These are phyloP conservation scores for Dianthus caryophyllus DNA, from an alignment of 148 eudicot genomes.

Conservation along the genomic window DNA sequence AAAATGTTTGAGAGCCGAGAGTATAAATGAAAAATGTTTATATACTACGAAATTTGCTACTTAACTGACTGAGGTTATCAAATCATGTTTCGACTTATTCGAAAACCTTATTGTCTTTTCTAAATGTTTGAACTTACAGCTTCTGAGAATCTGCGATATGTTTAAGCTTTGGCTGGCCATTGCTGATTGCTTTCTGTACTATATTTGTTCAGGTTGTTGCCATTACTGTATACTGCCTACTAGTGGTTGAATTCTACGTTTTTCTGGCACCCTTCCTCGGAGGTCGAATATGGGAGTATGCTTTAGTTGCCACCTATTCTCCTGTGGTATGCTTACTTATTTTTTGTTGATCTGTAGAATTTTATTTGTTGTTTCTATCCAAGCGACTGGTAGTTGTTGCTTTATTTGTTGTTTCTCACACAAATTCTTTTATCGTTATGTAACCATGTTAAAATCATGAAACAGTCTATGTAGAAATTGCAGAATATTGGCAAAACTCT, in stretches of 20 bases:
- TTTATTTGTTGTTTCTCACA: not conserved
- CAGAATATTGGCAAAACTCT: not conserved
- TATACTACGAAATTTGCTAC: not conserved
- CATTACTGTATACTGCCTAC: slow-evolving; percentile 85
- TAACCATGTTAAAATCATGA: not conserved
- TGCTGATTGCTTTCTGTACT: slow-evolving; percentile 18
- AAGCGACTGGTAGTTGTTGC: too few relatives aligned
- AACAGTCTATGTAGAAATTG: not conserved
- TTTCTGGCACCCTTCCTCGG: slow-evolving; percentile 97
- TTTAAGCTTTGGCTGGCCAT: not conserved
- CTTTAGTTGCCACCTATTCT: slow-evolving; percentile 61
- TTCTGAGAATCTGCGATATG: not conserved
- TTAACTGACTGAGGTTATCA: not conserved
- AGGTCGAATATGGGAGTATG: slow-evolving; percentile 77
- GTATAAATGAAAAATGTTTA: not conserved
- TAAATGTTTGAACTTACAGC: not conserved
- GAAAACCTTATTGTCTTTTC: too few relatives aligned
- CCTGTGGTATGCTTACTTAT: slow-evolving; percentile 67
- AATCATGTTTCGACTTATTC: not conserved
- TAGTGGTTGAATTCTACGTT: slow-evolving; percentile 91
- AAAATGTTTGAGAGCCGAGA: not conserved
- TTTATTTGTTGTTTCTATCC: not conserved
- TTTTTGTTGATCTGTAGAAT: not conserved
- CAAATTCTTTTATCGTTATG: not conserved
- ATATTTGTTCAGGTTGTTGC: slow-evolving; percentile 70